A percentile compares a stretch with the other conserved stretches of the same genome.
Evolutionary conservation across 805 yeast genomes (phyloP).

Genomic region (Torulaspora maleeae): DNA sequence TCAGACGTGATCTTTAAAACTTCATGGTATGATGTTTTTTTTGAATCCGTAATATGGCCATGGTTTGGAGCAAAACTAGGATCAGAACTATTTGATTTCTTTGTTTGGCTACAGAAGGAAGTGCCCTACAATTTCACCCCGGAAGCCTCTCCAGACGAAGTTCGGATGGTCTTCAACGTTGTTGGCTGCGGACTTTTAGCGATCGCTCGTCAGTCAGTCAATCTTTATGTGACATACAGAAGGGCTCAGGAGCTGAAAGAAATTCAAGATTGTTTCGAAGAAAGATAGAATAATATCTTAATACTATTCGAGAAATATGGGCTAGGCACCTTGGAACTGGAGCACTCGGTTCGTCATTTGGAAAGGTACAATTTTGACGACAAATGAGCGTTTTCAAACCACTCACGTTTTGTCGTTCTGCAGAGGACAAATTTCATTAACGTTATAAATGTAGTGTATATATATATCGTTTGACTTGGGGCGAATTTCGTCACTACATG

Average conservation of each 20-base stretch:
- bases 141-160: constrained; percentile 20
- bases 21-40: constrained; percentile 17
- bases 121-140: constrained; percentile 7
- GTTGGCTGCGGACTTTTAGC: constrained; percentile 26
- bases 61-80: constrained; percentile 17
- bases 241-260: constrained; percentile 22
- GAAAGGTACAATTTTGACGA: too few species aligned
- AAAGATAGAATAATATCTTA: not conserved
- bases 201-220: constrained; percentile 15
- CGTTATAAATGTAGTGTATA: not conserved
- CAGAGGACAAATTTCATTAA: not conserved
- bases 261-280: constrained; percentile 10
- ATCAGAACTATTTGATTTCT: constrained; percentile 8
- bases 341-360: too few species aligned
- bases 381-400: too few species aligned
- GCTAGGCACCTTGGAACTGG: not conserved
- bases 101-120: constrained; percentile 10
- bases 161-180: constrained; percentile 24
- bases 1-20: constrained; percentile 15
- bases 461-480: too few species aligned
- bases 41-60: constrained; percentile 25
- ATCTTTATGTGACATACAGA: constrained; percentile 16
- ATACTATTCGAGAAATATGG: not conserved
- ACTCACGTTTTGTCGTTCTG: too few species aligned
- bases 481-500: not conserved